Evolutionary conservation across 2,329 filamentous ascomycete genomes (phyloP).

Genomic region (Chaetomium strumarium): DNA sequence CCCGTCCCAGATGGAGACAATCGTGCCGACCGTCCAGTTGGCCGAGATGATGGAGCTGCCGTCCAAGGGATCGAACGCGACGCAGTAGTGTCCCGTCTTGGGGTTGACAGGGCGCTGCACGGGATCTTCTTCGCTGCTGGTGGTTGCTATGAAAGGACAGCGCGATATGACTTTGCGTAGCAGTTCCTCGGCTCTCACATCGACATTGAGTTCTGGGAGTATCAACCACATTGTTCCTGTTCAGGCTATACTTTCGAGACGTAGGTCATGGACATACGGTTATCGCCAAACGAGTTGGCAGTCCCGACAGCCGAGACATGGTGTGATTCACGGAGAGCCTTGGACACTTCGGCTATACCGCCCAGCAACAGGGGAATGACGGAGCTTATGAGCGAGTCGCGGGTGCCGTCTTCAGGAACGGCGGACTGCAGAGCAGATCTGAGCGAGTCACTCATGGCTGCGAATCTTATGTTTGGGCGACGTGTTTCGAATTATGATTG

Average conservation of each 20-base stretch:
- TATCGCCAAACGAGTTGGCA: constrained; percentile 53
- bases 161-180: constrained; percentile 39
- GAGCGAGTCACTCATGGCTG: too few species aligned
- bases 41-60: constrained; percentile 55
- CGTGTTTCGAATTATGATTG: too few species aligned
- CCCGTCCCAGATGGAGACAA: constrained; percentile 55
- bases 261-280: constrained; percentile 27
- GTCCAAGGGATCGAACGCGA: constrained; percentile 59
- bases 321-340: constrained; percentile 39
- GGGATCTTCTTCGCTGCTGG: constrained; percentile 57
- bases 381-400: constrained; percentile 33
- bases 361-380: constrained; percentile 45
- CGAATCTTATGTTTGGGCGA: too few species aligned
- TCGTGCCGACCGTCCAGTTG: constrained; percentile 55
- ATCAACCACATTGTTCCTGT: too few species aligned
- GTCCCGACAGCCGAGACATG: constrained; percentile 43
- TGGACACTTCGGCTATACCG: constrained; percentile 40
- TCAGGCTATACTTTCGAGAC: neutral
- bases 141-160: constrained; percentile 42
- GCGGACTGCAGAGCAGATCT: neutral
- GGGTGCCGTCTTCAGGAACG: constrained; percentile 3
- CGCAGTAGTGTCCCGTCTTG: constrained; percentile 43
- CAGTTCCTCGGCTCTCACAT: constrained; percentile 45
- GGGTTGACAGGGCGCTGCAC: constrained; percentile 37
- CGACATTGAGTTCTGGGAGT: constrained; percentile 45